Evolutionary conservation across 2,329 filamentous ascomycete species (phyloP).

Genomic region (Cladosporium cucumerinum): DNA sequence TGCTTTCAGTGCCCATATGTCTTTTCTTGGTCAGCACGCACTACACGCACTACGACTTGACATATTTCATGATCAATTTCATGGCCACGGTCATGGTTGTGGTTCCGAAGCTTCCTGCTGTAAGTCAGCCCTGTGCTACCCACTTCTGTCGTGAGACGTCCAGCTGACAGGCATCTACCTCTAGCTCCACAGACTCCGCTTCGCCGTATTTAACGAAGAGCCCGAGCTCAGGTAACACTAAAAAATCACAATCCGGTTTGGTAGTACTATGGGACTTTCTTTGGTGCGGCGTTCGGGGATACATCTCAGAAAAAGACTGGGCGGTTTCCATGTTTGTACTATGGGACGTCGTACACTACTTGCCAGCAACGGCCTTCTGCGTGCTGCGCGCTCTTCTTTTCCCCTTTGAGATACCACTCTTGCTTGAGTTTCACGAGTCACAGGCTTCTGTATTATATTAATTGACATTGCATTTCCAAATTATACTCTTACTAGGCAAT

Average conservation of each 20-base stretch:
- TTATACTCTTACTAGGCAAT: background rate
- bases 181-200: conserved; percentile 38
- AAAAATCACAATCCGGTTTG: background rate
- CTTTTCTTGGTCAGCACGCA: conserved; percentile 96
- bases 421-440: background rate
- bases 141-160: background rate
- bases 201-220: conserved; percentile 35
- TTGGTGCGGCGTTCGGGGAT: conserved; percentile 19
- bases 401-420: conserved; percentile 18
- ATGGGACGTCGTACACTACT: conserved; percentile 1
- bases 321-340: conserved; percentile 11
- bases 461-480: conserved; percentile 1
- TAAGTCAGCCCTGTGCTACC: conserved; percentile 48
- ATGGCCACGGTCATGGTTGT: conserved; percentile 87
- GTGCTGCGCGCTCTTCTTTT: conserved; percentile 2
- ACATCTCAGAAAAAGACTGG: conserved; percentile 14
- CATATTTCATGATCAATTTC: conserved; percentile 97
- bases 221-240: conserved; percentile 24
- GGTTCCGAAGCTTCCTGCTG: conserved; percentile 92
- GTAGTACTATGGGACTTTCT: background rate
- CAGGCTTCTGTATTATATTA: conserved; percentile 9
- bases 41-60: conserved; percentile 96
- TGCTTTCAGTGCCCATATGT: conserved; percentile 88
- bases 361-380: conserved; percentile 1
- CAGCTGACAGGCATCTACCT: conserved; percentile 20